Conservation (phyloP, 176 grass and related monocot genomes). For the Thalia dealbata region DNA sequence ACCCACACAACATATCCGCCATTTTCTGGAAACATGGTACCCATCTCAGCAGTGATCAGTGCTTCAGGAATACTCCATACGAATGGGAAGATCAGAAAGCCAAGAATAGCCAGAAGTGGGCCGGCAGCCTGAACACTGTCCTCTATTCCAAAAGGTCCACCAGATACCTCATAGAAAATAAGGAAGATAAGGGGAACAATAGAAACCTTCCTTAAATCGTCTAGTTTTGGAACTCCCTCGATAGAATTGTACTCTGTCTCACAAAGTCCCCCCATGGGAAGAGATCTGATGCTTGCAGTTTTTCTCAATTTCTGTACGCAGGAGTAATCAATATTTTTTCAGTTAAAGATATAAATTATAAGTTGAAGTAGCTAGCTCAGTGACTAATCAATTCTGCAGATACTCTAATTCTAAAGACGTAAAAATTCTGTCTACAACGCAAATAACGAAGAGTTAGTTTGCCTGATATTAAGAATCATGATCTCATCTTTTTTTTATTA, state of each 20-base stretch:
- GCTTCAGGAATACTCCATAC: conserved; percentile 76
- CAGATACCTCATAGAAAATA: conserved; percentile 74
- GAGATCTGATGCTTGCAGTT: not conserved
- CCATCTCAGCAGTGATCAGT: conserved; percentile 60
- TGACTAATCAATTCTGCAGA: not conserved
- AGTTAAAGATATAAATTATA: not conserved
- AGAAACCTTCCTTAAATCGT: conserved; percentile 40
- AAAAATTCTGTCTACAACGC: not conserved
- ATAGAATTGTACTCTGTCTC: not conserved
- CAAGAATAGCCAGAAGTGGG: conserved; percentile 40
- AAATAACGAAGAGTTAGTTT: not conserved
- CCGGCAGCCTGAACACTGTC: conserved; percentile 51
- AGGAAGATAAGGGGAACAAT: conserved; percentile 59
- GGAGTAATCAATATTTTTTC: not conserved
- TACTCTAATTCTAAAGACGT: too few relatives aligned
- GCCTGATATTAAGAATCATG: not conserved
- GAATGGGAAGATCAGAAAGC: conserved; percentile 65
- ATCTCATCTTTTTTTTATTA: too few relatives aligned
- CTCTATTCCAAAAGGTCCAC: conserved; percentile 65
- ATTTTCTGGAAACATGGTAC: conserved; percentile 62
- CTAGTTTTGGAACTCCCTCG: not conserved
- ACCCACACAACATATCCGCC: conserved; percentile 72
- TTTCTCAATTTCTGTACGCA: not conserved
- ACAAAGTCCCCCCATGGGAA: not conserved
- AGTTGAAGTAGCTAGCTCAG: not conserved